phyloP scores from a whole-genome alignment of 176 grass and related monocot genomes.

The Metroxylon sagu region DNA sequence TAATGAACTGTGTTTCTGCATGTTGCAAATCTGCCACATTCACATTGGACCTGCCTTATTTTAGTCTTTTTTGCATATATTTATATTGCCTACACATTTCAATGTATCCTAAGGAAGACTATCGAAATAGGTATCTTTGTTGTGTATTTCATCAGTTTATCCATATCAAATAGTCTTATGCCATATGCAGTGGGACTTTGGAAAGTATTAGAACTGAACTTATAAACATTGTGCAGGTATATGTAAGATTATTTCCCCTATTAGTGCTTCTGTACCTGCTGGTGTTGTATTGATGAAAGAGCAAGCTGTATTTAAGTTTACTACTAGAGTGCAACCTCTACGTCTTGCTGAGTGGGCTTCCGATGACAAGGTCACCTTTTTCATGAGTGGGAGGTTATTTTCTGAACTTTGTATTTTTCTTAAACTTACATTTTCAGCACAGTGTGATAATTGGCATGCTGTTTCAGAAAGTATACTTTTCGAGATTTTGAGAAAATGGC shows the following conservation, averaged over 20 bases:
- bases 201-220: background rate
- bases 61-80: too few relatives aligned
- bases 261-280: constrained; percentile 77
- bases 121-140: too few relatives aligned
- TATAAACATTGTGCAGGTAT: constrained; percentile 40
- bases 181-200: too few relatives aligned
- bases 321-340: constrained; percentile 88
- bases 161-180: too few relatives aligned
- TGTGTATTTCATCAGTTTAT: too few relatives aligned
- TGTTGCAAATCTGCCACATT: too few relatives aligned
- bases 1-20: too few relatives aligned
- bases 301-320: constrained; percentile 83
- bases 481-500: constrained; percentile 95
- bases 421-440: background rate
- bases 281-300: constrained; percentile 79
- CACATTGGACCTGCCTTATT: too few relatives aligned
- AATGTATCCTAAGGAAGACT: too few relatives aligned
- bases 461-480: constrained; percentile 92
- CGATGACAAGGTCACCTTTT: constrained; percentile 84
- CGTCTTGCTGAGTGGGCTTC: constrained; percentile 78
- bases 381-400: constrained; percentile 79
- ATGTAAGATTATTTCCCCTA: constrained; percentile 86
- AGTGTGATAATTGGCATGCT: constrained; percentile 9
- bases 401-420: background rate
- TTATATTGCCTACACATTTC: too few relatives aligned